A percentile compares a stretch with the other conserved stretches of the same genome.
Evolutionary conservation across 2,329 filamentous ascomycete species (phyloP).

Genomic region (Thermothelomyces thermophilus): DNA sequence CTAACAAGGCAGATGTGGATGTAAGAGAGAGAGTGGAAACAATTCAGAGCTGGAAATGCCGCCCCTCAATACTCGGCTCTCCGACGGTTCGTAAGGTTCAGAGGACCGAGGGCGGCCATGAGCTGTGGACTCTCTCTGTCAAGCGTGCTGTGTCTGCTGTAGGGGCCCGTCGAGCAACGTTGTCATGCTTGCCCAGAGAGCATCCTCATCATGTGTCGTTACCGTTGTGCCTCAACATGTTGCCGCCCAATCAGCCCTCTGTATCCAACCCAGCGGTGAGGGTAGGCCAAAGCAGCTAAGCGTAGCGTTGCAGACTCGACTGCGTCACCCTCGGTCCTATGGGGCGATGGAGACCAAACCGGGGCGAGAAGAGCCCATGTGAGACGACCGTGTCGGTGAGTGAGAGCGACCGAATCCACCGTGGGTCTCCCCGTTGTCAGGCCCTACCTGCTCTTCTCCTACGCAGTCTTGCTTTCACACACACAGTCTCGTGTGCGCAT

Average conservation of each 20-base stretch:
- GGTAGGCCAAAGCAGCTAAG: background rate
- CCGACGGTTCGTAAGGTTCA: too few relatives aligned
- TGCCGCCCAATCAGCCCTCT: conserved; percentile 18
- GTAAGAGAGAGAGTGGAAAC: too few relatives aligned
- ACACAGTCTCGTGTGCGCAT: too few relatives aligned
- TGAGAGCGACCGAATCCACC: conserved; percentile 10
- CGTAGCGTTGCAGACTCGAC: background rate
- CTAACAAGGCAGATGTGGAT: too few relatives aligned
- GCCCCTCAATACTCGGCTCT: too few relatives aligned
- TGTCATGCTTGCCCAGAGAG: conserved; percentile 9
- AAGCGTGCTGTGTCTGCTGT: too few relatives aligned
- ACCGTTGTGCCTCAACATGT: conserved; percentile 3
- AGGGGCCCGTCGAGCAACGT: conserved; percentile 1
- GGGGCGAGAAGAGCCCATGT: conserved; percentile 9
- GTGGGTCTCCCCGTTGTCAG: conserved; percentile 10
- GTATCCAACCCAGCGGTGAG: conserved; percentile 13
- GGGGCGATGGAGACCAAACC: conserved; percentile 7
- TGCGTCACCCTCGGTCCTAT: background rate
- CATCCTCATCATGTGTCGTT: conserved; percentile 4
- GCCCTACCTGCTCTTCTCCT: too few relatives aligned
- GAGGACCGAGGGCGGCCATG: too few relatives aligned
- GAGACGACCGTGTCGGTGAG: conserved; percentile 12
- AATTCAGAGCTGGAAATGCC: too few relatives aligned
- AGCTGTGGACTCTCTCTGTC: too few relatives aligned
- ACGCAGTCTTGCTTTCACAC: too few relatives aligned